Evolutionary conservation across 2,329 filamentous ascomycete genomes (phyloP).

Genomic region (Hypoxylon sp.): DNA sequence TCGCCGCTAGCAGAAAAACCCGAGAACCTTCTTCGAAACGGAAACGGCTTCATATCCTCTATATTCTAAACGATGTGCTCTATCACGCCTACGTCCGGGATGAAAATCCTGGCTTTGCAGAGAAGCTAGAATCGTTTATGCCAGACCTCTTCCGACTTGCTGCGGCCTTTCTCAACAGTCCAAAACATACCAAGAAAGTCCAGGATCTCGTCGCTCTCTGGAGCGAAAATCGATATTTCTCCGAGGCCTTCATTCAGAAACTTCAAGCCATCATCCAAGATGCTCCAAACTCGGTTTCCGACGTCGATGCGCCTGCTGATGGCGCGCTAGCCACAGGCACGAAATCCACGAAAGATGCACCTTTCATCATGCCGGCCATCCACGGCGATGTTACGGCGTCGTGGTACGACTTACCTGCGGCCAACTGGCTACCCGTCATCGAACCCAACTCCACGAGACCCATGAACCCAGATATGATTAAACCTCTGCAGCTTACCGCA

Average conservation of each 20-base stretch:
- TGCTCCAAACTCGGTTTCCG: slow-evolving; percentile 50
- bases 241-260: slow-evolving; percentile 65
- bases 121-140: slow-evolving; percentile 71
- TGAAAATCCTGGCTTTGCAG: slow-evolving; percentile 66
- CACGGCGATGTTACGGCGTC: slow-evolving; percentile 82
- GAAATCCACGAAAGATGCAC: slow-evolving; percentile 68
- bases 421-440: slow-evolving; percentile 84
- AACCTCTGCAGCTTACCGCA: slow-evolving; percentile 77
- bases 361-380: slow-evolving; percentile 79
- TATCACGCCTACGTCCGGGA: slow-evolving; percentile 74
- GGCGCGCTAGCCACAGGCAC: slow-evolving; percentile 42
- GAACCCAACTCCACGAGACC: slow-evolving; percentile 81
- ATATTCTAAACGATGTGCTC: slow-evolving; percentile 83
- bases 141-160: slow-evolving; percentile 73
- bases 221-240: slow-evolving; percentile 76
- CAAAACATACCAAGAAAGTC: slow-evolving; percentile 77
- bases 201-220: slow-evolving; percentile 76
- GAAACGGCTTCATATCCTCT: slow-evolving; percentile 81
- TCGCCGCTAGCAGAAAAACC: slow-evolving; percentile 55
- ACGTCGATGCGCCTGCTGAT: slow-evolving; percentile 46
- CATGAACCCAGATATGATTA: slow-evolving; percentile 79
- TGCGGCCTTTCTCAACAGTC: slow-evolving; percentile 70
- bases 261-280: slow-evolving; percentile 71
- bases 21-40: slow-evolving; percentile 72
- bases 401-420: slow-evolving; percentile 87